Evolutionary conservation across 192 early-diverging fungal species (phyloP).

Genomic region (Podochytrium sp.): DNA sequence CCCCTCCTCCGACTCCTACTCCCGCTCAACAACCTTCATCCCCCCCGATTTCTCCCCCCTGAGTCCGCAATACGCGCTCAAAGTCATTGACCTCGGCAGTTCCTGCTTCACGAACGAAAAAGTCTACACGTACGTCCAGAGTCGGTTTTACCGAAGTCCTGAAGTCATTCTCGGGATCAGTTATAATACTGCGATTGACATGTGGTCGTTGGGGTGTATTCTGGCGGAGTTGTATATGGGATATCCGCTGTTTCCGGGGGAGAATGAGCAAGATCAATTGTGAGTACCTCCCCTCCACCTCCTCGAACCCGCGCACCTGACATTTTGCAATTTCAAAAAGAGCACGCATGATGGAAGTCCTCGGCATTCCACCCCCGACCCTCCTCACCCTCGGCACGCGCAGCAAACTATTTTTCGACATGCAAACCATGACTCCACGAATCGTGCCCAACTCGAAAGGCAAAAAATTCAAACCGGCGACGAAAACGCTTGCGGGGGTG

Average conservation of each 20-base stretch:
- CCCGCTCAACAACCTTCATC: slow-evolving; percentile 25
- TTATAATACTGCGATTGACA: slow-evolving; percentile 92
- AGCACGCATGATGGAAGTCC: slow-evolving; percentile 92
- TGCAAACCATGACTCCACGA: slow-evolving; percentile 48
- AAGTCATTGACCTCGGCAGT: slow-evolving; percentile 98
- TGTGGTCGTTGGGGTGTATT: slow-evolving; percentile 98
- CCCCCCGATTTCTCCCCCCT: slow-evolving; percentile 49
- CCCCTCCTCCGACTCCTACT: background rate
- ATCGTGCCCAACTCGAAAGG: slow-evolving; percentile 84
- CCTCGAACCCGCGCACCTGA: background rate
- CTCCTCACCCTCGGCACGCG: slow-evolving; percentile 80
- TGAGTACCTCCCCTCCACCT: background rate
- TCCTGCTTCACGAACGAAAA: slow-evolving; percentile 91
- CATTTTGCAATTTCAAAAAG: too few species aligned
- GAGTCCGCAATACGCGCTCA: slow-evolving; percentile 67
- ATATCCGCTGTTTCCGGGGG: slow-evolving; percentile 95
- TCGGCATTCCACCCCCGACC: slow-evolving; percentile 75
- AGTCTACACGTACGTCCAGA: slow-evolving; percentile 98
- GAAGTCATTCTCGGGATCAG: slow-evolving; percentile 91
- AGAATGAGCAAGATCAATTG: slow-evolving; percentile 96
- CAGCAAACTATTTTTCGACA: slow-evolving; percentile 83
- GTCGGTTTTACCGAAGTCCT: slow-evolving; percentile 94
- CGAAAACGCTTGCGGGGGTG: slow-evolving; percentile 74
- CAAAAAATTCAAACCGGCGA: slow-evolving; percentile 78
- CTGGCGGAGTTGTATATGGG: slow-evolving; percentile 82